Conservation (phyloP, 2,329 filamentous ascomycete genomes). For the Colletotrichum theobromicola region DNA sequence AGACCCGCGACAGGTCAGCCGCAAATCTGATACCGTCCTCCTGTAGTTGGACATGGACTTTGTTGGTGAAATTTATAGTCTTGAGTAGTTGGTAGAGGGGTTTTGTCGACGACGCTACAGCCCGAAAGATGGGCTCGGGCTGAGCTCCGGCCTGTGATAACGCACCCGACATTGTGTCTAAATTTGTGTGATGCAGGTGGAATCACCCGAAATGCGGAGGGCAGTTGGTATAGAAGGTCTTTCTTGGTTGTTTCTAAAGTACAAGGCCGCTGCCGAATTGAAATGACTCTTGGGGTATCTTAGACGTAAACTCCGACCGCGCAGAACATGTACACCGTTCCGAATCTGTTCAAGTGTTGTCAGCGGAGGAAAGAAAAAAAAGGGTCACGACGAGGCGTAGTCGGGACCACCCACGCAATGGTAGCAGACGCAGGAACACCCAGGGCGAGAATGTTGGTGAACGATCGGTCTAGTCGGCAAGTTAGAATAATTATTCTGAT, state of each 20-base stretch:
- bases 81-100: conserved; percentile 70
- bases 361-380: no score
- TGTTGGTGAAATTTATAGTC: conserved; percentile 65
- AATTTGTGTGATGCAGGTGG: background rate
- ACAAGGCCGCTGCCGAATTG: conserved; percentile 23
- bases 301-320: conserved; percentile 98
- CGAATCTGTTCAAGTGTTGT: conserved; percentile 65
- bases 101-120: conserved; percentile 78
- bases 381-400: conserved; percentile 1
- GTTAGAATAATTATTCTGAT: conserved; percentile 24
- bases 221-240: conserved; percentile 7
- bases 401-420: conserved; percentile 73
- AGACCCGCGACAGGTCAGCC: conserved; percentile 85
- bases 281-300: conserved; percentile 48
- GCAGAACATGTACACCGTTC: conserved; percentile 98
- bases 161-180: conserved; percentile 25
- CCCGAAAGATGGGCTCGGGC: conserved; percentile 67
- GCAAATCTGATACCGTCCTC: conserved; percentile 86
- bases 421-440: conserved; percentile 88
- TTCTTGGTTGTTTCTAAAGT: conserved; percentile 24
- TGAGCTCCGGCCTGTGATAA: conserved; percentile 23
- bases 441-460: conserved; percentile 76
- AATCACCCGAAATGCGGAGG: conserved; percentile 4
- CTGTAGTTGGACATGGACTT: conserved; percentile 74
- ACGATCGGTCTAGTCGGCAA: conserved; percentile 72